Evolutionary conservation across 2,329 filamentous ascomycete species (phyloP).

Genomic region (Fusarium sp.): DNA sequence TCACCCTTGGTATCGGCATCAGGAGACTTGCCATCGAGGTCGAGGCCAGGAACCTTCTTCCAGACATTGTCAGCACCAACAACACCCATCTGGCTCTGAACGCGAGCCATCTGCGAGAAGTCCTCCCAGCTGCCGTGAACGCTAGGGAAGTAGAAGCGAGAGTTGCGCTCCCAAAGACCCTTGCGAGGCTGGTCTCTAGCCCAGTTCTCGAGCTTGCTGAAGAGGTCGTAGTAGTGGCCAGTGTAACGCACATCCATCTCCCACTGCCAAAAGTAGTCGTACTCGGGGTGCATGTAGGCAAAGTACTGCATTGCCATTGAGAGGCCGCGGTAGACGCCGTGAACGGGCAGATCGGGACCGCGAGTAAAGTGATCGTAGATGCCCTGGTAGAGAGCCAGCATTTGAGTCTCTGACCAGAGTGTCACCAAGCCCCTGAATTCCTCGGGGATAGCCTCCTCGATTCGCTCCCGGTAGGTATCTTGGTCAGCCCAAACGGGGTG

Average conservation of each 20-base stretch:
- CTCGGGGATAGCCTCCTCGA: conserved; percentile 76
- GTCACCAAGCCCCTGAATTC: conserved; percentile 92
- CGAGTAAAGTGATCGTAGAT: conserved; percentile 80
- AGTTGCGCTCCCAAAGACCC: conserved; percentile 83
- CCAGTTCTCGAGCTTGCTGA: conserved; percentile 78
- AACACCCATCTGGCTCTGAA: conserved; percentile 78
- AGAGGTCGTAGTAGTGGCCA: conserved; percentile 83
- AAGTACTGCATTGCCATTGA: conserved; percentile 98
- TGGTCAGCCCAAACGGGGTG: conserved; percentile 84
- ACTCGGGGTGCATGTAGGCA: conserved; percentile 87
- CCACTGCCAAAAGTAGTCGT: conserved; percentile 94
- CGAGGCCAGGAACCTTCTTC: conserved; percentile 62
- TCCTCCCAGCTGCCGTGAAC: conserved; percentile 85
- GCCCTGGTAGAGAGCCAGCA: conserved; percentile 89
- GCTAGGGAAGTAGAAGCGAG: conserved; percentile 80
- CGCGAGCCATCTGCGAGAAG: conserved; percentile 78
- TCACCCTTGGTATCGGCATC: conserved; percentile 48
- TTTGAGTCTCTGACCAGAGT: conserved; percentile 94
- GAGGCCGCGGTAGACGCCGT: conserved; percentile 91
- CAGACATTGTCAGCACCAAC: conserved; percentile 76
- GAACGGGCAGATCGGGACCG: conserved; percentile 78
- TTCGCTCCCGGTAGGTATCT: conserved; percentile 74
- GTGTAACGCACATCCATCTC: conserved; percentile 94
- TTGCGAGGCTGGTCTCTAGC: conserved; percentile 80
- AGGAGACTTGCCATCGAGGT: conserved; percentile 53